Percentiles rank a stretch among this genome's conserved stretches.
phyloP scores from a whole-genome alignment of 768 basidiomycete species.

The Terana coerulea region DNA sequence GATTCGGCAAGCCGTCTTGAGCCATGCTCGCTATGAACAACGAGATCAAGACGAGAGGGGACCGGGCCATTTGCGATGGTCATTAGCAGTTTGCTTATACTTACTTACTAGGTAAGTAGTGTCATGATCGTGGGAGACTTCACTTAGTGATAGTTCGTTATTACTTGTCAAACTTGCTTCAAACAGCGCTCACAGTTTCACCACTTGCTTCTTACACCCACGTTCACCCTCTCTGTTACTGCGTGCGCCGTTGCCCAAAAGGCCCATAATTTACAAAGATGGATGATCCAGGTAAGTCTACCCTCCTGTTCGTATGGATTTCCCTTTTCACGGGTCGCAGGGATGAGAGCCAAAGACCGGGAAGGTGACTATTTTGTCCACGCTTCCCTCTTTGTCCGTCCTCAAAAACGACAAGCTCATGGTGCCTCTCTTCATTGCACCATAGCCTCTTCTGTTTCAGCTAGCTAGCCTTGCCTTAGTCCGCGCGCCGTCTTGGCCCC shows the following conservation, averaged over 20 bases:
- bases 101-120: not conserved
- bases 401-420: slow-evolving; percentile 55
- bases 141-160: not conserved
- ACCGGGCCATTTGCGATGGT: slow-evolving; percentile 19
- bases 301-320: slow-evolving; percentile 14
- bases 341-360: slow-evolving; percentile 15
- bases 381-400: slow-evolving; percentile 37
- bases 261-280: slow-evolving; percentile 9
- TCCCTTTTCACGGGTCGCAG: slow-evolving; percentile 21
- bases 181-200: not conserved
- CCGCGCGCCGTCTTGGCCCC: slow-evolving; percentile 15
- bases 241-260: not conserved
- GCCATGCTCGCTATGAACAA: not conserved
- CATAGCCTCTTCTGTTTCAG: slow-evolving; percentile 51
- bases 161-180: not conserved
- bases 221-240: not conserved
- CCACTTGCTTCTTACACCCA: not conserved
- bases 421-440: slow-evolving; percentile 44
- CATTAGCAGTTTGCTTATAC: not conserved
- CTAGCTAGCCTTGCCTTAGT: slow-evolving; percentile 51
- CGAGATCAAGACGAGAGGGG: not conserved
- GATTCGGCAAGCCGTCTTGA: slow-evolving; percentile 17
- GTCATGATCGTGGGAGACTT: not conserved
- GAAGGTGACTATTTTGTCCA: slow-evolving; percentile 16
- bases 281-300: slow-evolving; percentile 20